Base-by-base conservation (phyloP, 2,329 filamentous ascomycete species). In the Epichloe elymi region DNA sequence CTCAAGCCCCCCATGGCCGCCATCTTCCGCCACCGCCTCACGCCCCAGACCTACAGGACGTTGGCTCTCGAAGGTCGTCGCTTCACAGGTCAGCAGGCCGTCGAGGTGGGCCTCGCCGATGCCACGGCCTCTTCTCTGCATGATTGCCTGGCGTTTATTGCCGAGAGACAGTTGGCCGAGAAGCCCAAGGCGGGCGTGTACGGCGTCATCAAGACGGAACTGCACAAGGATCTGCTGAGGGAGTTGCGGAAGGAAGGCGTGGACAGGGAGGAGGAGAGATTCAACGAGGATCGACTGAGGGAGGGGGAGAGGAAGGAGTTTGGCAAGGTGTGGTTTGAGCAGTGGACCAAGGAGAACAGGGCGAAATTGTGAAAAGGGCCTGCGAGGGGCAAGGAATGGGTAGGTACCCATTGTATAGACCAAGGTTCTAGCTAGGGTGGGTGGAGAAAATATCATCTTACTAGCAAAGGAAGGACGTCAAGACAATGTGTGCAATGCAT, bases 41-140 rank as follows among this genome's bases (percentile, higher is more conserved):
- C 74, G 0, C 65, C 74, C 8, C 65, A 73, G 1, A 73, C 74
- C 0, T 85, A 83, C 63, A 75, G 85, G 37, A 70, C 71, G 41
- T 68, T 91, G 55, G 78, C 88, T 6, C 75, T 93, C n/a, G 87
- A 90, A 65, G 86, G 83, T 4, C 75, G 74, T 57, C 74, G 87
- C 49, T 88, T 83, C 61, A 70, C 74, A 15, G 85, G 78, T 0
- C 65, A 71, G 3, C 75, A 83, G 43, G 83, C 86, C 1, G 65
- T 88, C 0, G 73, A 78, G 50, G 74, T 73, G 1, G 85, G 85
- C 0, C 70, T 93, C 19, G 80, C 87, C 1, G 87, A 93, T 63
- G 78, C 63, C 0, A 56, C 85, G 0, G 85, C 84, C 1, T 23
- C 57, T 2, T 46, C 53, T 0, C 56, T 86, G 17, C 77, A 83